Evolutionary conservation across 257 asterid genomes (phyloP), one percentile per base, ranked within the genome.

Genomic region (Eucommia ulmoides): DNA sequence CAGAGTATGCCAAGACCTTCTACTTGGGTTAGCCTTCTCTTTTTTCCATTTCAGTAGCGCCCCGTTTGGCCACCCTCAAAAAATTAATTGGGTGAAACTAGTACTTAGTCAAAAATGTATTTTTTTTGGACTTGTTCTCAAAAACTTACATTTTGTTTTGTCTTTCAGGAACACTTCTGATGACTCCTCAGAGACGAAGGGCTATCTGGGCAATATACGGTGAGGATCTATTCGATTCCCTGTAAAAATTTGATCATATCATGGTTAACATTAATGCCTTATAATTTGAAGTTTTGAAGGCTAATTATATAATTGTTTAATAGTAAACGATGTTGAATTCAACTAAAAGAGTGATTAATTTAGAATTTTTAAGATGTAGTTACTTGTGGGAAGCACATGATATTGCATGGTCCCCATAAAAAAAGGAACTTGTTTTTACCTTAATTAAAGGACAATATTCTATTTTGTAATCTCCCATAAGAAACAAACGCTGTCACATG

Each of bases 131-230:
- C 12, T 29, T 29, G 7, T 29, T 29, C 12, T 29, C 12, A 29
- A 29, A 29, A 29, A 29, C 7, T 29, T 5, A 12, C 38, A 5
- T 23, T 49, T 49, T 56, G 42, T 70, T 48, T 18, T 41, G 9
- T 62, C 66, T 72, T 52, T 19, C 71, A 91, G 99, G 99, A 51
- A 91, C 99, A 10, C 8, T 77, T 78, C 74, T 91, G 22, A 91
- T 91, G 99, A 91, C 99, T 4, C 84, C 97, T 1, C 94, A 87
- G 73, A 81, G 99, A 54, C 69, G 83, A 61, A 75, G 77, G 72
- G 99, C 99, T 64, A 83, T 91, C 29, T 91, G 99, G 99, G 99
- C 99, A n/a, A 91, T 91, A 29, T 91, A 91, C 49, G 99, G 99
- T 91, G 57, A 77, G 77, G 42, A 29, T 29, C 38, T n/a, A n/a